Conservation (phyloP, 192 early-diverging fungal species). For the Backusella psychrophila region DNA sequence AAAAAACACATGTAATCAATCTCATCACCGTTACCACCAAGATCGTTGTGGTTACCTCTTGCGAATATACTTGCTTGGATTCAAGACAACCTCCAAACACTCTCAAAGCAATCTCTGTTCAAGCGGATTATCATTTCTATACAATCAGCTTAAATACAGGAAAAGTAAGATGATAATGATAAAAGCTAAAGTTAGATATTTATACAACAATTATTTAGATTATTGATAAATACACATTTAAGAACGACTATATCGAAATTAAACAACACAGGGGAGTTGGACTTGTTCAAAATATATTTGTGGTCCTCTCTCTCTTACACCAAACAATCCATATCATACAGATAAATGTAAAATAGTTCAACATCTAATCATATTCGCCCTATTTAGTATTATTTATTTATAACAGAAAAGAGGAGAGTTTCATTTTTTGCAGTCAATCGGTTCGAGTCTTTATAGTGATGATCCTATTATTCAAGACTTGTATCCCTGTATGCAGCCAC, state of each 20-base stretch:
- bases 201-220: neutral
- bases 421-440: neutral
- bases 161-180: neutral
- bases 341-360: slow-evolving; percentile 1
- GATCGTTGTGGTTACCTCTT: neutral
- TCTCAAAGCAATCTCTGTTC: neutral
- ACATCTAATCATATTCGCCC: neutral
- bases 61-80: neutral
- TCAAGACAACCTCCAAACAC: neutral
- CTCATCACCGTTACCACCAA: neutral
- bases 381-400: neutral
- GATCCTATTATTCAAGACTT: neutral
- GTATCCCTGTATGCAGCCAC: neutral
- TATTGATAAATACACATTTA: neutral
- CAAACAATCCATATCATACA: neutral
- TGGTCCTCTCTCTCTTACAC: neutral
- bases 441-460: neutral
- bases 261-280: neutral
- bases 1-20: neutral
- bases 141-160: neutral
- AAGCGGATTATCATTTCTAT: neutral
- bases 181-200: neutral
- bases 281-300: slow-evolving; percentile 7
- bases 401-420: neutral
- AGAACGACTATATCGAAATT: slow-evolving; percentile 5